Evolutionary conservation across 257 asterid genomes (phyloP).

Genomic region (Nicotiana undulata): DNA sequence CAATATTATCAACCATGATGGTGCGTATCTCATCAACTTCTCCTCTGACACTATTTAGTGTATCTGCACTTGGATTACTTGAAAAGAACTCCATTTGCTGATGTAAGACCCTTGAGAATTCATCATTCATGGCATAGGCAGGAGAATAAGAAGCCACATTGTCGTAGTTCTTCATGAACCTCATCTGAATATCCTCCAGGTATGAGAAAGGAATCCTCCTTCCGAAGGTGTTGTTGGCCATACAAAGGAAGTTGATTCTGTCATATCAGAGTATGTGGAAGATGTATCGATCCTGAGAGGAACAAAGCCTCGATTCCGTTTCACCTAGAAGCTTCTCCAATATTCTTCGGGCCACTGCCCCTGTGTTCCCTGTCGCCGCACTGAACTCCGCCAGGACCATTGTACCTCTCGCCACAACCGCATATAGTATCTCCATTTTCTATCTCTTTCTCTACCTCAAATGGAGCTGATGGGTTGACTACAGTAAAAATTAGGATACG

Average conservation of each 20-base stretch:
- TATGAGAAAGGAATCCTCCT: conserved; percentile 93
- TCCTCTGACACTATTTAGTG: conserved; percentile 81
- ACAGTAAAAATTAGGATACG: neutral
- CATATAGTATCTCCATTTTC: conserved; percentile 83
- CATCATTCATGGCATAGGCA: conserved; percentile 98
- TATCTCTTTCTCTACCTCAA: neutral
- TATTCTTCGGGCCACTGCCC: conserved; percentile 85
- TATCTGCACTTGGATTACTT: conserved; percentile 87
- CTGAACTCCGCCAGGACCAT: conserved; percentile 95
- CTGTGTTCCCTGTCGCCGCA: conserved; percentile 93
- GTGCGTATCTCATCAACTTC: conserved; percentile 92
- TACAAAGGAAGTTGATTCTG: conserved; percentile 88
- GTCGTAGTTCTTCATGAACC: conserved; percentile 93
- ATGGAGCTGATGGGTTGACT: neutral
- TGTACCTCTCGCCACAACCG: conserved; percentile 87
- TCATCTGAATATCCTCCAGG: conserved; percentile 94
- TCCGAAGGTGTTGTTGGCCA: conserved; percentile 96
- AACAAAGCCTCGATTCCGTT: conserved; percentile 81
- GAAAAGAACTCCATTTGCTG: conserved; percentile 99
- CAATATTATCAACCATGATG: conserved; percentile 96
- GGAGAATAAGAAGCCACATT: conserved; percentile 77
- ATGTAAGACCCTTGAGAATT: conserved; percentile 94
- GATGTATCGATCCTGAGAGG: conserved; percentile 94
- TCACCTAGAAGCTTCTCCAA: conserved; percentile 73
- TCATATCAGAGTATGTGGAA: conserved; percentile 84